These are phyloP conservation scores for rapeseed (Brassica napus) DNA, from an alignment of 345 rosid species.

Conservation along the genomic window Da-Ae NC_063440.1:2005501-2006000, in stretches of 20 bases:
- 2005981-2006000: not conserved
- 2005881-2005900: not conserved
- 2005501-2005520: slow-evolving; percentile 61
- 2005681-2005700: slow-evolving; percentile 17
- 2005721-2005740: not conserved
- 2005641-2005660: not conserved
- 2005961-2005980: not conserved
- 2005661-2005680: not conserved
- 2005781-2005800: not conserved
- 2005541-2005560: slow-evolving; percentile 64
- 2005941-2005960: slow-evolving; percentile 21
- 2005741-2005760: not conserved
- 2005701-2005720: not conserved
- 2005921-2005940: not conserved
- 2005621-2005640: not conserved
- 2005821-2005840: slow-evolving; percentile 2
- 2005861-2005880: not conserved
- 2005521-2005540: slow-evolving; percentile 71
- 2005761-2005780: not conserved
- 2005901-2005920: not conserved
- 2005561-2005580: slow-evolving; percentile 29
- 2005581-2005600: slow-evolving; percentile 19
- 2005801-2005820: not conserved
- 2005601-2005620: slow-evolving; percentile 8
- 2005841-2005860: not conserved